phyloP scores from a whole-genome alignment of 257 asterid genomes.

The Salvia hispanica region DNA sequence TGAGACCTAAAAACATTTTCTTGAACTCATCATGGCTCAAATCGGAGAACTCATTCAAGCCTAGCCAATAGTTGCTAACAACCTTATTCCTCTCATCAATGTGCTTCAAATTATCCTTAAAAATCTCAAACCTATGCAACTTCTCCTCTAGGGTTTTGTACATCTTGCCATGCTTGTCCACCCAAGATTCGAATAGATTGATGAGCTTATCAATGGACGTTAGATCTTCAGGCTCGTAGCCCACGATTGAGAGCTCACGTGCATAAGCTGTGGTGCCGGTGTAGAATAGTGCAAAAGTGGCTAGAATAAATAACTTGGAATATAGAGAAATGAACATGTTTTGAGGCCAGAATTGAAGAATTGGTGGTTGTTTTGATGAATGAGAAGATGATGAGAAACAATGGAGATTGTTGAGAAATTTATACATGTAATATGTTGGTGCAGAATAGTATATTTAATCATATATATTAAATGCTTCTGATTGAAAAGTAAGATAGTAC shows the following conservation, averaged over 20 bases:
- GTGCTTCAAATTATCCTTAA: slow-evolving; percentile 61
- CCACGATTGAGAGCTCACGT: slow-evolving; percentile 60
- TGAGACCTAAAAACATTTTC: slow-evolving; percentile 59
- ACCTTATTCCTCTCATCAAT: slow-evolving; percentile 66
- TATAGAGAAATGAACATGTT: slow-evolving; percentile 46
- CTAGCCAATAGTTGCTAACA: slow-evolving; percentile 61
- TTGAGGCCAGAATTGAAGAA: neutral
- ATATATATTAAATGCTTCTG: slow-evolving; percentile 45
- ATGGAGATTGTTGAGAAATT: slow-evolving; percentile 29
- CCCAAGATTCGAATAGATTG: slow-evolving; percentile 63
- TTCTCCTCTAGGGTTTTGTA: slow-evolving; percentile 61
- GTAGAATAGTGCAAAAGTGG: slow-evolving; percentile 33
- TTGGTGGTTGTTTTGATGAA: no score
- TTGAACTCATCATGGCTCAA: slow-evolving; percentile 67
- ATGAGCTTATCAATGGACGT: slow-evolving; percentile 59
- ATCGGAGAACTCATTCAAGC: slow-evolving; percentile 65
- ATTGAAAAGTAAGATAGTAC: slow-evolving; percentile 34
- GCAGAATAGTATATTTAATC: neutral
- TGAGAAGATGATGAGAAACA: slow-evolving; percentile 33
- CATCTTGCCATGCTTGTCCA: slow-evolving; percentile 52
- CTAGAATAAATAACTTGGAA: slow-evolving; percentile 43
- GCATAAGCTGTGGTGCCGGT: slow-evolving; percentile 32
- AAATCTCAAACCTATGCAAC: slow-evolving; percentile 66
- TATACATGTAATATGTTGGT: slow-evolving; percentile 32
- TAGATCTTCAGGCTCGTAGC: slow-evolving; percentile 56